Evolutionary conservation across 2,329 filamentous ascomycete genomes (phyloP), one percentile per base, ranked within the genome.

Genomic region (Ophiostoma ips): DNA sequence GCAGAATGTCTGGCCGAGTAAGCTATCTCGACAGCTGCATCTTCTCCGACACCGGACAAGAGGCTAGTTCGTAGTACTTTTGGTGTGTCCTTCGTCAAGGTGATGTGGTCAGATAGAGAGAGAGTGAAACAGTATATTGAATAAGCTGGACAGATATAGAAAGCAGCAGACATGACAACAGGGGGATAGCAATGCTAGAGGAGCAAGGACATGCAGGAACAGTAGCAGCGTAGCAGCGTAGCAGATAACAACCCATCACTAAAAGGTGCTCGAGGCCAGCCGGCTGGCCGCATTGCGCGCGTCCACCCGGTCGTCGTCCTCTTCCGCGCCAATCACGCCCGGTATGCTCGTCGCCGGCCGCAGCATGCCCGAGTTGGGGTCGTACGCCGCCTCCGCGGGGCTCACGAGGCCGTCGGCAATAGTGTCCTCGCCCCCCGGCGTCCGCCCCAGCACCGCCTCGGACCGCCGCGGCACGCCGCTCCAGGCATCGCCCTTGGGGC

Each of bases 401-500:
- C 62, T 60, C 34, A 61, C 59, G 33, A 64, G 48, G 3, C 47
- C 47, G 9, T 51, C 47, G 2, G 46, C 21, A n/a, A 24, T 49
- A 31, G 64, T 51, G 16, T 44, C 41, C 10, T 5, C 10, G 6
- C 8, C 9, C 9, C n/a, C 16, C 9, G 40, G 15, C 40, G 40
- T 30, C 9, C 61, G 70, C 76, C 53, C 79, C 13, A 77, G 83
- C n/a, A 81, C 82, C 58, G 94, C 87, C 30, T 56, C 59, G 30
- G 82, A 80, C 50, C 86, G 77, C 54, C 92, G 77, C 34, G 89
- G 87, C 28, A 95, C 88, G 52, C 92, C 92, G 60, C 87, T 95
- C 92, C 92, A 98, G 15, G 92, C 84, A 65, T 98, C 92, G n/a
- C 92, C 92, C 69, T 94, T 94, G 46, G 92, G 90, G 0, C 92